Evolutionary conservation across 768 basidiomycete genomes (phyloP).

Genomic region (Russula sp.): DNA sequence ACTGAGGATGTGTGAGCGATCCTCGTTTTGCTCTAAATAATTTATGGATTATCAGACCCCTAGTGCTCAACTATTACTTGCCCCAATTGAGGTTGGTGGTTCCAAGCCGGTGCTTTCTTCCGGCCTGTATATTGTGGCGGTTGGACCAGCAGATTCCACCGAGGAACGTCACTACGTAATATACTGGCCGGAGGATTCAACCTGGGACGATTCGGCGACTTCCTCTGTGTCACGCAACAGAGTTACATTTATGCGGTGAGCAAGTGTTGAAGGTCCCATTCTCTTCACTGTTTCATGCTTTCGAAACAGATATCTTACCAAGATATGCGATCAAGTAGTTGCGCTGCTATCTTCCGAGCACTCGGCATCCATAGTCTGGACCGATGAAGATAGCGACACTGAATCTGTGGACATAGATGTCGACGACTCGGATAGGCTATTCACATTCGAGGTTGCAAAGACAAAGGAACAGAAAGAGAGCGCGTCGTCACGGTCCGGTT

Average conservation of each 20-base stretch:
- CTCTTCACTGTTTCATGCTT: neutral
- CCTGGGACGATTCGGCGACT: slow-evolving; percentile 49
- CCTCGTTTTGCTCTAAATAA: neutral
- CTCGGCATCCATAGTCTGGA: slow-evolving; percentile 41
- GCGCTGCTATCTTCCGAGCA: slow-evolving; percentile 47
- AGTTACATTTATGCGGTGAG: slow-evolving; percentile 56
- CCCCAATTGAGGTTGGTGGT: neutral
- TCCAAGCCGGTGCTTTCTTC: neutral
- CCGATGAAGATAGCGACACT: slow-evolving; percentile 28
- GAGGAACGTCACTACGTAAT: slow-evolving; percentile 40
- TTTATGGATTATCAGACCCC: neutral
- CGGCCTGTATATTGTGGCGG: neutral
- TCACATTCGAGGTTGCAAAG: slow-evolving; percentile 49
- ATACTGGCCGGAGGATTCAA: slow-evolving; percentile 57
- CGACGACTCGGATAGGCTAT: slow-evolving; percentile 42
- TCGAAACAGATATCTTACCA: slow-evolving; percentile 7
- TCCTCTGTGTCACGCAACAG: slow-evolving; percentile 46
- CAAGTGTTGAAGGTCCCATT: neutral
- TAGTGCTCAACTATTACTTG: slow-evolving; percentile 25
- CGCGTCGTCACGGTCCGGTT: slow-evolving; percentile 40
- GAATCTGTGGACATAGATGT: slow-evolving; percentile 34
- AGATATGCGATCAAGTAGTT: slow-evolving; percentile 46
- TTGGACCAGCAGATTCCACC: neutral
- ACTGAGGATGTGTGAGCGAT: slow-evolving; percentile 37
- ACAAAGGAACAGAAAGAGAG: slow-evolving; percentile 51